A percentile compares a stretch with the other conserved stretches of the same genome.
These are phyloP conservation scores for Lyophyllum decastes DNA, from an alignment of 768 basidiomycete species.

Conservation along the genomic window DNA sequence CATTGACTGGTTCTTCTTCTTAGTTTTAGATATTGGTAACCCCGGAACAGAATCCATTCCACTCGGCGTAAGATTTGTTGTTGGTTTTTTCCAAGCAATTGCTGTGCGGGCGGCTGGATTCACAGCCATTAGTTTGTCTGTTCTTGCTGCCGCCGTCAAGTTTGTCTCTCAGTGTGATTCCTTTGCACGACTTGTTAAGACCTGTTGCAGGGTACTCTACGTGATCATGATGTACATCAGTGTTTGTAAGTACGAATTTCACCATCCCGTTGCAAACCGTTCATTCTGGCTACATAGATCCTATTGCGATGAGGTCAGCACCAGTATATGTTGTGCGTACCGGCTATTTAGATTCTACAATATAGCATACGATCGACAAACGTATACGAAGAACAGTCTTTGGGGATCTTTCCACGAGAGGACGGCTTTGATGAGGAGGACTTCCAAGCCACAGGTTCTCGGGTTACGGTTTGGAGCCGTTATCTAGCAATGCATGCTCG, in stretches of 20 bases:
- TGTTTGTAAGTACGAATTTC: slow-evolving; percentile 57
- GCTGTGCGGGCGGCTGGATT: slow-evolving; percentile 91
- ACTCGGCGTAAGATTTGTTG: slow-evolving; percentile 64
- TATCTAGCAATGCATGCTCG: slow-evolving; percentile 83
- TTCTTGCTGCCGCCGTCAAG: slow-evolving; percentile 90
- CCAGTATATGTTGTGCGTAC: neutral
- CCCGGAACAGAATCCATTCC: slow-evolving; percentile 69
- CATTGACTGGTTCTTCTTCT: slow-evolving; percentile 89
- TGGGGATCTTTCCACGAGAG: slow-evolving; percentile 70
- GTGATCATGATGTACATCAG: slow-evolving; percentile 95
- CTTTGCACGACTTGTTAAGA: slow-evolving; percentile 1
- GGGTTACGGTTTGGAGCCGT: slow-evolving; percentile 70
- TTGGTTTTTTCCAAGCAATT: slow-evolving; percentile 77
- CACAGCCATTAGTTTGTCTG: slow-evolving; percentile 65
- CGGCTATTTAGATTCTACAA: neutral
- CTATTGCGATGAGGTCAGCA: slow-evolving; percentile 76
- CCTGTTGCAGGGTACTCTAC: slow-evolving; percentile 66
- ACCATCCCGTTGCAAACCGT: neutral
- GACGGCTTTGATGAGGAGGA: slow-evolving; percentile 50
- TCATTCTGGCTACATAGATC: slow-evolving; percentile 43
- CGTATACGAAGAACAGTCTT: slow-evolving; percentile 90
- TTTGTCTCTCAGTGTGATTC: slow-evolving; percentile 32
- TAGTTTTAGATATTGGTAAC: slow-evolving; percentile 86
- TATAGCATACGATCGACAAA: slow-evolving; percentile 86
- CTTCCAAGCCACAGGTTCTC: slow-evolving; percentile 44